Evolutionary conservation across 495 filamentous ascomycete species (phyloP).

Genomic region (Margaritispora aquatica): DNA sequence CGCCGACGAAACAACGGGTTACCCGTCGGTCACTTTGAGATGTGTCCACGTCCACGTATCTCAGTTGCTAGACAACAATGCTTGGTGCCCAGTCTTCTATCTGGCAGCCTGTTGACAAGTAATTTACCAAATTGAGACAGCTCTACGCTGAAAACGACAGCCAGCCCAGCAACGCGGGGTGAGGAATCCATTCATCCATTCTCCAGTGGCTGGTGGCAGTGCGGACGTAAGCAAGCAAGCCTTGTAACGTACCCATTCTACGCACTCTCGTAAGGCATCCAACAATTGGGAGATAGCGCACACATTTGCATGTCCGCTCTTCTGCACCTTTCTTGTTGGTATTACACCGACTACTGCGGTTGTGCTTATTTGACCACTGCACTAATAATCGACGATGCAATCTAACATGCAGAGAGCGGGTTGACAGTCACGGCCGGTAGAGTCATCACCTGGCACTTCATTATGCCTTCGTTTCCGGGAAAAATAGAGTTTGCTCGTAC

Average conservation of each 20-base stretch:
- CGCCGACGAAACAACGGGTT: constrained; percentile 2
- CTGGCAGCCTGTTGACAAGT: constrained; percentile 8
- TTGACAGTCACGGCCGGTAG: not conserved
- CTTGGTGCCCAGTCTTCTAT: not conserved
- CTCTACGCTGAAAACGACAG: not conserved
- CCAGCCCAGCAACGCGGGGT: not conserved
- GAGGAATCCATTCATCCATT: not conserved
- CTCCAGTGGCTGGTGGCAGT: not conserved
- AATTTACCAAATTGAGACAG: not conserved
- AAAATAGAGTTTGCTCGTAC: not conserved
- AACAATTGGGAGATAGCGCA: not conserved
- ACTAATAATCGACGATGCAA: not conserved
- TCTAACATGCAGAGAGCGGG: not conserved
- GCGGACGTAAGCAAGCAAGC: not conserved
- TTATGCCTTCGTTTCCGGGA: not conserved
- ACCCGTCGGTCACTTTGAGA: not conserved
- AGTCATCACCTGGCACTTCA: not conserved
- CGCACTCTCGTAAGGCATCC: not conserved
- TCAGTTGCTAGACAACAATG: not conserved
- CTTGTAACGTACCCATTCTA: not conserved
- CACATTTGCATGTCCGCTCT: constrained; percentile 4
- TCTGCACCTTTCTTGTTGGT: constrained; percentile 7
- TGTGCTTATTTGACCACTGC: no score
- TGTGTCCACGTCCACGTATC: not conserved
- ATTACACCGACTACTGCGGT: not conserved